These are phyloP conservation scores for Exophiala sideris DNA, from an alignment of 2,329 filamentous ascomycete genomes.

Conservation along the genomic window DNA sequence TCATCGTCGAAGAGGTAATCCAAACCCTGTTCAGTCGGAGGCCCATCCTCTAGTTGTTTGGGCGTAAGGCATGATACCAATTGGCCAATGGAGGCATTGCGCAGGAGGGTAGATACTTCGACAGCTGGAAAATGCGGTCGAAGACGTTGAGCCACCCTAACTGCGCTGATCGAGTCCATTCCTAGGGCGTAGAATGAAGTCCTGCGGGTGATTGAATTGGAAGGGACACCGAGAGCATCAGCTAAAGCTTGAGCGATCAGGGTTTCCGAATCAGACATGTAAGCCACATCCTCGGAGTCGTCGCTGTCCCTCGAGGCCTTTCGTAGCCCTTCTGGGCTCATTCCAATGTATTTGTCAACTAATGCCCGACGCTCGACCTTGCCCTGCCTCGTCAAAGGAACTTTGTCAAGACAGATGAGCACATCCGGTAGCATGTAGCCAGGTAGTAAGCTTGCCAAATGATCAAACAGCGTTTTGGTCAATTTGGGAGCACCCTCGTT, in stretches of 20 bases:
- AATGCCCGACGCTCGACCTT: slow-evolving; percentile 67
- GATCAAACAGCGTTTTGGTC: slow-evolving; percentile 49
- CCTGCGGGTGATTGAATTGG: slow-evolving; percentile 54
- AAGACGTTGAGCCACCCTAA: slow-evolving; percentile 62
- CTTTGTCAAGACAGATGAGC: slow-evolving; percentile 63
- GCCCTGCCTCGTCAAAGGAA: slow-evolving; percentile 71
- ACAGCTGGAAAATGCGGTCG: slow-evolving; percentile 49
- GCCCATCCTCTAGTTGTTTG: neutral
- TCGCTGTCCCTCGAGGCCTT: slow-evolving; percentile 6
- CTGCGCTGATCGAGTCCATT: slow-evolving; percentile 79
- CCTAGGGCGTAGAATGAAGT: slow-evolving; percentile 76
- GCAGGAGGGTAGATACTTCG: slow-evolving; percentile 67
- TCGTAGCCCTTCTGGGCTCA: slow-evolving; percentile 49
- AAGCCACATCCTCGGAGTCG: neutral
- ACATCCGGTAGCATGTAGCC: slow-evolving; percentile 76
- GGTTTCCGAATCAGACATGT: slow-evolving; percentile 48
- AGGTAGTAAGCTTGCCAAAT: slow-evolving; percentile 58
- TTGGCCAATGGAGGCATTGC: slow-evolving; percentile 62
- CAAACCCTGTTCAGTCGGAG: neutral
- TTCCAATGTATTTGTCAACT: slow-evolving; percentile 42
- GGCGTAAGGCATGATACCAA: slow-evolving; percentile 42
- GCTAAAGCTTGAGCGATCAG: slow-evolving; percentile 56
- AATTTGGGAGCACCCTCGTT: neutral
- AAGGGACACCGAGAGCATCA: slow-evolving; percentile 46
- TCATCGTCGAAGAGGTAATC: neutral